A percentile compares a stretch with the other conserved stretches of the same genome.
Evolutionary conservation across 2,329 filamentous ascomycete species (phyloP).

Genomic region (Chaetomium sp.): DNA sequence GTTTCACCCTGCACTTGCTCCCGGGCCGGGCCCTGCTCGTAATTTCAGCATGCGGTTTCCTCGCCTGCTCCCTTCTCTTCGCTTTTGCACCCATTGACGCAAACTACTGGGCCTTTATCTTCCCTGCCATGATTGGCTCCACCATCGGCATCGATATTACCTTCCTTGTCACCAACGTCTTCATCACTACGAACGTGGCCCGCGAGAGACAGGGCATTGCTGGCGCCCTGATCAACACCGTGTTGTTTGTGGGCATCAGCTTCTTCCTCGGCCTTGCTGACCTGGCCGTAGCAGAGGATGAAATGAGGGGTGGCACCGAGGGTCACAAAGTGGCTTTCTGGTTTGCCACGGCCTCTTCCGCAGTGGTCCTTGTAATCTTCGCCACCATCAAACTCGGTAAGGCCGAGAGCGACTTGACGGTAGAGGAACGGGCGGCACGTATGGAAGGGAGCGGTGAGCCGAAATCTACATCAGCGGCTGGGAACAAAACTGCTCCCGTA

Average conservation of each 20-base stretch:
- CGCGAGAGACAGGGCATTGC: constrained; percentile 69
- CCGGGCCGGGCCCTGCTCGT: constrained; percentile 64
- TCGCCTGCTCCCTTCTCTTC: constrained; percentile 63
- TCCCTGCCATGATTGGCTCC: constrained; percentile 68
- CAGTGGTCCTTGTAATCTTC: constrained; percentile 54
- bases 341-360: constrained; percentile 62
- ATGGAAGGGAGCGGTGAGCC: constrained; percentile 8
- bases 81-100: constrained; percentile 62
- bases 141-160: constrained; percentile 76
- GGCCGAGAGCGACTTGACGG: constrained; percentile 42
- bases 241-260: constrained; percentile 72
- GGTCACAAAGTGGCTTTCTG: constrained; percentile 70
- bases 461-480: neutral
- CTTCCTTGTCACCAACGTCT: constrained; percentile 75
- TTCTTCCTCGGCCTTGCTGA: constrained; percentile 72
- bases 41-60: constrained; percentile 61
- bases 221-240: constrained; percentile 69
- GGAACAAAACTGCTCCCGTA: neutral
- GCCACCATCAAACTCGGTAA: constrained; percentile 58
- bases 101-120: constrained; percentile 73
- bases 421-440: constrained; percentile 33
- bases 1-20: constrained; percentile 67
- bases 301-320: constrained; percentile 45
- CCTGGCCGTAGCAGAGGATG: constrained; percentile 57
- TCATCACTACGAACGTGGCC: constrained; percentile 73